phyloP scores from a whole-genome alignment of 2,329 filamentous ascomycete species.

The Cytospora piceicola region DNA sequence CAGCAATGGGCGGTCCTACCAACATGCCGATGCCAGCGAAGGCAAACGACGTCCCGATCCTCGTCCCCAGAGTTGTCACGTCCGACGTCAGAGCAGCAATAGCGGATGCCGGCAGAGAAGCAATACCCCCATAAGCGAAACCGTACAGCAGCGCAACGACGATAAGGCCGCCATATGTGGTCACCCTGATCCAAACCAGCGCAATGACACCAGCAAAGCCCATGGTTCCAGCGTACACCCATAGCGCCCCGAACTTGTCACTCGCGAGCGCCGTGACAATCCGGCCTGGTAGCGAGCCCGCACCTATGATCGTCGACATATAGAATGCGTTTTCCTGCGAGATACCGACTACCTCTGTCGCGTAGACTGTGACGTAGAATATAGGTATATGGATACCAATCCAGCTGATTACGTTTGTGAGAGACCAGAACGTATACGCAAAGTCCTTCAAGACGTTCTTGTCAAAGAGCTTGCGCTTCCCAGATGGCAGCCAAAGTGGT shows the following conservation, averaged over 20 bases:
- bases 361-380: slow-evolving; percentile 38
- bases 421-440: slow-evolving; percentile 40
- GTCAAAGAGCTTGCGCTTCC: slow-evolving; percentile 44
- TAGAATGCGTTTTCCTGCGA: slow-evolving; percentile 45
- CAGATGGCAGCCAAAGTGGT: slow-evolving; percentile 42
- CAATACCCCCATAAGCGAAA: slow-evolving; percentile 49
- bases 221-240: slow-evolving; percentile 40
- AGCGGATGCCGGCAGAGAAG: slow-evolving; percentile 45
- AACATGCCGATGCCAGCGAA: slow-evolving; percentile 41
- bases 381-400: slow-evolving; percentile 38
- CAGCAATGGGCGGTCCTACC: slow-evolving; percentile 41
- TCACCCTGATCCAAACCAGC: slow-evolving; percentile 43
- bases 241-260: slow-evolving; percentile 44
- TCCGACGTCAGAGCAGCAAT: slow-evolving; percentile 45
- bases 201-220: slow-evolving; percentile 41
- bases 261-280: slow-evolving; percentile 43
- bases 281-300: slow-evolving; percentile 45
- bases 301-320: slow-evolving; percentile 47
- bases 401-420: slow-evolving; percentile 46
- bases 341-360: neutral
- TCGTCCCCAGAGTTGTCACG: slow-evolving; percentile 46
- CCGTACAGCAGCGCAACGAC: slow-evolving; percentile 43
- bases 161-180: slow-evolving; percentile 40
- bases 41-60: slow-evolving; percentile 46
- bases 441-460: slow-evolving; percentile 44